Evolutionary conservation across 2,329 filamentous ascomycete genomes (phyloP).

Genomic region (Sclerotinia glacialis): DNA sequence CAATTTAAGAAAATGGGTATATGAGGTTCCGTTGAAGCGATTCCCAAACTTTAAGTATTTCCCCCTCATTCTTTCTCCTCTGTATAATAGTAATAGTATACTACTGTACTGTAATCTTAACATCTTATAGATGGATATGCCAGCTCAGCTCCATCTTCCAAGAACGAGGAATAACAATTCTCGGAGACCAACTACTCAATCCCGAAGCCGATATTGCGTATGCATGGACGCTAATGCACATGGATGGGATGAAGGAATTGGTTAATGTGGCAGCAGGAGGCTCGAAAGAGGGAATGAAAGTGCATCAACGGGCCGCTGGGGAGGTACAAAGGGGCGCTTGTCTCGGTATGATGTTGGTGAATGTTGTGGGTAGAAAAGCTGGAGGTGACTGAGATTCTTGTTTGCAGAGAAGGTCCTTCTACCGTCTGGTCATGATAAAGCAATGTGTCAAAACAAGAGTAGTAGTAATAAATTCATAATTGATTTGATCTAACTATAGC

Average conservation of each 20-base stretch:
- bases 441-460: no score
- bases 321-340: slow-evolving; percentile 1
- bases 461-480: no score
- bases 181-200: background rate
- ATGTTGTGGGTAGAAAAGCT: background rate
- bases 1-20: background rate
- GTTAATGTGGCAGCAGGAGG: background rate
- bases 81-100: background rate
- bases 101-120: background rate
- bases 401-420: no score
- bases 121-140: slow-evolving; percentile 2
- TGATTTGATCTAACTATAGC: no score
- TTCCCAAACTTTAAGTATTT: slow-evolving; percentile 9
- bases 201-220: background rate
- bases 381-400: background rate
- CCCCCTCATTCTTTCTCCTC: background rate
- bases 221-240: slow-evolving; percentile 15
- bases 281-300: background rate
- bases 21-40: background rate
- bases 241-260: slow-evolving; percentile 11
- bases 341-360: background rate
- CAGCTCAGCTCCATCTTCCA: slow-evolving; percentile 13
- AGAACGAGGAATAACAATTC: background rate
- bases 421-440: no score
- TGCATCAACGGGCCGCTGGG: background rate